Percentiles rank a stretch among this genome's conserved stretches.
Evolutionary conservation across 306 rosid genomes (phyloP).

Genomic region (Vigna nakashimae): DNA sequence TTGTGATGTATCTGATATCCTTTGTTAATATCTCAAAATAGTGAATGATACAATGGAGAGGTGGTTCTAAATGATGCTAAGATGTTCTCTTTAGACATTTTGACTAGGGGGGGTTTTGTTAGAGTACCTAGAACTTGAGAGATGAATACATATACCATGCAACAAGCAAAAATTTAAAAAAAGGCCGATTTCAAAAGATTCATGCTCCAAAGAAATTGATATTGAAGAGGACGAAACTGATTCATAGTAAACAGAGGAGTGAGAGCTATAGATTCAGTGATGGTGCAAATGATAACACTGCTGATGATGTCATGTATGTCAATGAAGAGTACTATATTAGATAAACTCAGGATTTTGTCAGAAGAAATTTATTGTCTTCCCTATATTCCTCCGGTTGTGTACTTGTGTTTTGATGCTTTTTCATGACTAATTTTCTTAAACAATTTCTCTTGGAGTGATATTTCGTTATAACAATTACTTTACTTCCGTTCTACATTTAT

Average conservation of each 20-base stretch:
- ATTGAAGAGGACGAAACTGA: neutral
- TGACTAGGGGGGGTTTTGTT: neutral
- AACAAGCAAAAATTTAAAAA: neutral
- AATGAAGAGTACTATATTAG: neutral
- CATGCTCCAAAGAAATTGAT: neutral
- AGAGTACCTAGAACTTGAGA: neutral
- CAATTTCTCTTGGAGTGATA: neutral
- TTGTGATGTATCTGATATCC: neutral
- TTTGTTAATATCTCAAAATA: neutral
- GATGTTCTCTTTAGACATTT: neutral
- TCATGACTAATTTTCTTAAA: neutral
- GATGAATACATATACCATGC: neutral
- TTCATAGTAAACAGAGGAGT: slow-evolving; percentile 1
- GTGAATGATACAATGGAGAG: neutral
- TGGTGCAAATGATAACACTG: neutral
- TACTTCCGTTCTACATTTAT: neutral
- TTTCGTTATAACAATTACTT: neutral
- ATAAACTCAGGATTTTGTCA: neutral
- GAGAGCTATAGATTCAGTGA: neutral
- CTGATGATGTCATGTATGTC: neutral
- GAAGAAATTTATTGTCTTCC: slow-evolving; percentile 3
- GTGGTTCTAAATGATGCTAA: neutral
- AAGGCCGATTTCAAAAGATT: neutral
- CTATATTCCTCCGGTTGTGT: neutral
- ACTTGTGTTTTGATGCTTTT: neutral